Evolutionary conservation across 768 basidiomycete species (phyloP).

Genomic region (Dioszegia crocea): DNA sequence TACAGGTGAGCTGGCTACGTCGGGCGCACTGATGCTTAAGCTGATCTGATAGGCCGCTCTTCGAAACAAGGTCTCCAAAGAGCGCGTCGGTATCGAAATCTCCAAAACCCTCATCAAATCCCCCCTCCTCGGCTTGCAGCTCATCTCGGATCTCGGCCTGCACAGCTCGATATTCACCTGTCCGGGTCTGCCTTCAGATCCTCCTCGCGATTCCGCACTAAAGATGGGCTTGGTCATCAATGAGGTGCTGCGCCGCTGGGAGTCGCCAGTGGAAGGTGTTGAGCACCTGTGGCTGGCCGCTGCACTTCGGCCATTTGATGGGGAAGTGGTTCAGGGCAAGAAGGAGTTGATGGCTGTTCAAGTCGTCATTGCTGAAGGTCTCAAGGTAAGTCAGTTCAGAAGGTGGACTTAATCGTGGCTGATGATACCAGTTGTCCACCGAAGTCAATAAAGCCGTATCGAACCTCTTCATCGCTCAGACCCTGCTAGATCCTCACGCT

Average conservation of each 20-base stretch:
- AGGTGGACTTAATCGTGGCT: neutral
- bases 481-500: slow-evolving; percentile 16
- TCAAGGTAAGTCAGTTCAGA: slow-evolving; percentile 57
- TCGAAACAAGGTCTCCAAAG: slow-evolving; percentile 75
- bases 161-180: slow-evolving; percentile 54
- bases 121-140: slow-evolving; percentile 66
- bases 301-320: slow-evolving; percentile 66
- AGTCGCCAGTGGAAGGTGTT: slow-evolving; percentile 1
- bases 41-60: slow-evolving; percentile 58
- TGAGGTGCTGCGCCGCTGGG: slow-evolving; percentile 44
- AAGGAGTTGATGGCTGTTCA: slow-evolving; percentile 61
- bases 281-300: slow-evolving; percentile 72
- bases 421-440: slow-evolving; percentile 37
- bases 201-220: slow-evolving; percentile 54
- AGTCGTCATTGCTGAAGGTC: slow-evolving; percentile 70
- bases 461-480: slow-evolving; percentile 27
- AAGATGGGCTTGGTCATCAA: slow-evolving; percentile 62
- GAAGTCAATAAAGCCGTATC: slow-evolving; percentile 34
- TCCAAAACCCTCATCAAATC: slow-evolving; percentile 94
- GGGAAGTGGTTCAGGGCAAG: slow-evolving; percentile 63
- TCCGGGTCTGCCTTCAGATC: slow-evolving; percentile 7
- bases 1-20: slow-evolving; percentile 50
- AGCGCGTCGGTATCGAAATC: slow-evolving; percentile 85
- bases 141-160: slow-evolving; percentile 70
- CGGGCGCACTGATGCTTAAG: neutral